phyloP scores from a whole-genome alignment of 805 yeast species.

The Brettanomyces sp. region DNA sequence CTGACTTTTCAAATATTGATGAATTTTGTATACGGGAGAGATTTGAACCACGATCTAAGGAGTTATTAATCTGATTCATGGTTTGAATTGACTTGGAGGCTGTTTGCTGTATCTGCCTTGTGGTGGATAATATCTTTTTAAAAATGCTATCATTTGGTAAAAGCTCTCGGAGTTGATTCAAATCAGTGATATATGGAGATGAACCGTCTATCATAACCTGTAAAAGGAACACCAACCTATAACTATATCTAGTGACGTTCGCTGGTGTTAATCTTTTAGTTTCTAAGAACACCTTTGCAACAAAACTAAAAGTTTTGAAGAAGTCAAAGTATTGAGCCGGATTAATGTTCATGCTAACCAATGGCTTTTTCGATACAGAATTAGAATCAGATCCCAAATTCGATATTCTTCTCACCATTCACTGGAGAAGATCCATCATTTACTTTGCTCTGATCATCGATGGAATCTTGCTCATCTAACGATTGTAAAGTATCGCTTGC shows the following conservation, averaged over 20 bases:
- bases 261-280: constrained; percentile 39
- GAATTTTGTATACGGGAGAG: constrained; percentile 1
- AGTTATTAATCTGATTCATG: constrained; percentile 13
- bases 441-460: neutral
- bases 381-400: neutral
- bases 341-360: constrained; percentile 17
- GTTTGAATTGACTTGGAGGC: constrained; percentile 22
- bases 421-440: constrained; percentile 1
- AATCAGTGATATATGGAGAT: constrained; percentile 62
- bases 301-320: constrained; percentile 29
- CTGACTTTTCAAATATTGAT: constrained; percentile 25
- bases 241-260: constrained; percentile 60
- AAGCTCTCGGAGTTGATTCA: constrained; percentile 57
- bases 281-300: constrained; percentile 34
- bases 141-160: constrained; percentile 58
- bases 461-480: neutral
- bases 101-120: constrained; percentile 24
- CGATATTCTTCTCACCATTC: neutral
- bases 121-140: constrained; percentile 38
- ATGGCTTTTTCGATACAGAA: neutral
- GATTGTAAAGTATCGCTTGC: no score
- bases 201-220: constrained; percentile 77
- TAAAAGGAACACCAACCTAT: constrained; percentile 59
- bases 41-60: constrained; percentile 5
- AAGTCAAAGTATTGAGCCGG: constrained; percentile 37